A percentile compares a stretch with the other conserved stretches of the same genome.
These are phyloP conservation scores for Furcasterigmium furcatum DNA, from an alignment of 2,329 filamentous ascomycete species.

Conservation along the genomic window DNA sequence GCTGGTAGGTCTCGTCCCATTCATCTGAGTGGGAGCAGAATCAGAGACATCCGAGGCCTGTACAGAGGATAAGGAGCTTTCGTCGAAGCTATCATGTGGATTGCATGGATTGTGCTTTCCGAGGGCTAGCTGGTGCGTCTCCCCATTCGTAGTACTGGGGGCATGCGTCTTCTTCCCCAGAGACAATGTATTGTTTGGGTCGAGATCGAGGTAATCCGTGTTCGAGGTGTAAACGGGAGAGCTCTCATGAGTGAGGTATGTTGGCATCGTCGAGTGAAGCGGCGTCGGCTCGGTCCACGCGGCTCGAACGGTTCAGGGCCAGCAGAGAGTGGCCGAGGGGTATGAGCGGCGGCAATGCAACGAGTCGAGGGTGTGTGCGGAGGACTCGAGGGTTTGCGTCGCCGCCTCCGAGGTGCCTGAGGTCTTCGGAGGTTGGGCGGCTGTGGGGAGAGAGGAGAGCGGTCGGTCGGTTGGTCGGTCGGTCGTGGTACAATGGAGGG, in stretches of 20 bases:
- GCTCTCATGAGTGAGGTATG: slow-evolving; percentile 47
- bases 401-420: no score
- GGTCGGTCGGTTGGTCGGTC: background rate
- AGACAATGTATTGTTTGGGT: slow-evolving; percentile 33
- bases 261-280: slow-evolving; percentile 40
- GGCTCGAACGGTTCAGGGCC: no score
- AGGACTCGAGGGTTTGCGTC: no score
- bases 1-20: slow-evolving; percentile 42
- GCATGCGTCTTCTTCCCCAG: slow-evolving; percentile 21
- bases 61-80: slow-evolving; percentile 49
- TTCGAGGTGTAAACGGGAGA: slow-evolving; percentile 36
- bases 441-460: background rate
- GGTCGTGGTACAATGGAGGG: background rate
- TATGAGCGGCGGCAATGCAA: no score
- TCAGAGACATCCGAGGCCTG: slow-evolving; percentile 50
- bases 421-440: background rate
- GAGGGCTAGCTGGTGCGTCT: slow-evolving; percentile 21
- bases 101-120: slow-evolving; percentile 39
- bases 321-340: no score
- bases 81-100: slow-evolving; percentile 51
- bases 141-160: slow-evolving; percentile 27
- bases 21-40: slow-evolving; percentile 34
- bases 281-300: background rate
- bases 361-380: no score
- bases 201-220: slow-evolving; percentile 40